Percentiles rank a stretch among this genome's conserved stretches.
Evolutionary conservation across 495 filamentous ascomycete species (phyloP).

Genomic region (Aspergillus diversus): DNA sequence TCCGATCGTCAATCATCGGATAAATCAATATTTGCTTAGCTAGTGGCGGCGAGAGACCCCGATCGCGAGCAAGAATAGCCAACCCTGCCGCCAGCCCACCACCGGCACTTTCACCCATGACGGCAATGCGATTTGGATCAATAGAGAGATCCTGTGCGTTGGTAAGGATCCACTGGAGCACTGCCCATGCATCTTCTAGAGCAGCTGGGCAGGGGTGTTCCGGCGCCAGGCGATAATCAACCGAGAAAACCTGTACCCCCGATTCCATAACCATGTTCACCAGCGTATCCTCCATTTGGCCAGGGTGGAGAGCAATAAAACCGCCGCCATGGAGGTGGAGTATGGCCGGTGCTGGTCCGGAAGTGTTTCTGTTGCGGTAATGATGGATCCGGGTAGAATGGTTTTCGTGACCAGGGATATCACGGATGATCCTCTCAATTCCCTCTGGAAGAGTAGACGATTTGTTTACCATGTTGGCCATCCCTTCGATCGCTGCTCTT

Average conservation of each 20-base stretch:
- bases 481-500: not conserved
- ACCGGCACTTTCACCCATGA: constrained; percentile 66
- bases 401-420: not conserved
- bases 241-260: constrained; percentile 1
- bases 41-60: constrained; percentile 38
- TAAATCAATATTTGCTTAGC: constrained; percentile 54
- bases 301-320: not conserved
- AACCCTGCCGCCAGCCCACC: constrained; percentile 52
- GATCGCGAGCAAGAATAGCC: constrained; percentile 46
- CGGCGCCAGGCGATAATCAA: constrained; percentile 37
- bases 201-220: constrained; percentile 31
- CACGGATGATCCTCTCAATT: not conserved
- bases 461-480: not conserved
- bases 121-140: constrained; percentile 60
- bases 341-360: not conserved
- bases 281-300: no score
- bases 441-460: not conserved
- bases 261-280: not conserved
- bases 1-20: constrained; percentile 51
- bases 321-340: constrained; percentile 10
- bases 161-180: constrained; percentile 41
- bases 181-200: constrained; percentile 39
- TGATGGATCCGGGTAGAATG: not conserved
- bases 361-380: not conserved
- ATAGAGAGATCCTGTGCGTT: constrained; percentile 37